phyloP scores from a whole-genome alignment of 1,139 yeast species.

The Meyerozyma smithsonii region DNA sequence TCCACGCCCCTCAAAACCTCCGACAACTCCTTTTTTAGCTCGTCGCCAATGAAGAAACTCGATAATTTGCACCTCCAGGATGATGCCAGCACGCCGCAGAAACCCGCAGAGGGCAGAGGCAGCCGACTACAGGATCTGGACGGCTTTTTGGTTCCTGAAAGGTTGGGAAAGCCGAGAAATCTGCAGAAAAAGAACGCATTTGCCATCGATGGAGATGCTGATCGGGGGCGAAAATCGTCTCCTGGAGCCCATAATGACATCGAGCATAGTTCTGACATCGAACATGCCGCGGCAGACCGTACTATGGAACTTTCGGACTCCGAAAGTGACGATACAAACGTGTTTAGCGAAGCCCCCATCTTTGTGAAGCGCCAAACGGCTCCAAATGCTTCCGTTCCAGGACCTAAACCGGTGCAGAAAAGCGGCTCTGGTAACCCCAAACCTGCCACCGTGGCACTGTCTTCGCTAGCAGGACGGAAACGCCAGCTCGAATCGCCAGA shows the following conservation, averaged over 20 bases:
- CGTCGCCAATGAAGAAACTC: slow-evolving; percentile 33
- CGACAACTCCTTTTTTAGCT: slow-evolving; percentile 21
- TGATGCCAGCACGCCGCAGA: not conserved
- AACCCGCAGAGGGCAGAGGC: not conserved
- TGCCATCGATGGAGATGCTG: too few relatives aligned
- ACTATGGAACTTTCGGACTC: slow-evolving; percentile 1
- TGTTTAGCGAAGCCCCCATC: not conserved
- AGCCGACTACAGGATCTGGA: not conserved
- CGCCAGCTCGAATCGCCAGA: not conserved
- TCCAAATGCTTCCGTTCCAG: not conserved
- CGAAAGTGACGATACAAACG: slow-evolving; percentile 7
- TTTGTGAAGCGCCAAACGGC: not conserved
- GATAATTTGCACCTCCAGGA: slow-evolving; percentile 25
- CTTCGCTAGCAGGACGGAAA: too few relatives aligned
- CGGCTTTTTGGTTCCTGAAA: not conserved
- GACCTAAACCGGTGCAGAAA: not conserved
- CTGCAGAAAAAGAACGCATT: too few relatives aligned
- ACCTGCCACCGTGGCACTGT: too few relatives aligned
- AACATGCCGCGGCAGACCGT: not conserved
- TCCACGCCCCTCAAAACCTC: slow-evolving; percentile 31
- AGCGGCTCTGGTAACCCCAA: too few relatives aligned
- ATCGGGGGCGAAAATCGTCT: too few relatives aligned
- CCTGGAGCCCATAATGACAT: too few relatives aligned
- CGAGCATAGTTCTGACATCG: too few relatives aligned
- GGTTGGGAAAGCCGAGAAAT: too few relatives aligned